Evolutionary conservation across 176 grass and related monocot genomes (phyloP), one percentile per base, ranked within the genome.

Genomic region (Aechmea fasciata): DNA sequence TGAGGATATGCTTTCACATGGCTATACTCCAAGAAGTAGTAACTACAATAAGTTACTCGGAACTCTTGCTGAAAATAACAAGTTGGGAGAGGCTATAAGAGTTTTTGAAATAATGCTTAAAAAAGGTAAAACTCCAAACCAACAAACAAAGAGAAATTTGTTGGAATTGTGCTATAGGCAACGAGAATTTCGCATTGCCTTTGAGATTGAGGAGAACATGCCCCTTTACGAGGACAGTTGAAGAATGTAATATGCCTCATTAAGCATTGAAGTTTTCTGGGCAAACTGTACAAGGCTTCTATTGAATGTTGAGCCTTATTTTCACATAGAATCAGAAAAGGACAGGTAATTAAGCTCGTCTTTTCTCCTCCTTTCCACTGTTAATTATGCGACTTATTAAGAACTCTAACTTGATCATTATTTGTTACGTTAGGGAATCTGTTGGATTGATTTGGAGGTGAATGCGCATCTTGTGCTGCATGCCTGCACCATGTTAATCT

Each of bases 1-100:
- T 63, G 77, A 72, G 18, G 77, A 80, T 69, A 84, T 84, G 66
- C 11, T 83, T 69, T 77, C 54, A 19, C 29, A 50, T 77, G 74
- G 65, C 41, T 77, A 77, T 77, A 50, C 53, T 24, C 65, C 74
- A 61, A 11, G 28, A 11, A 47, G 2, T 11, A 69, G 33, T 49
- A 57, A 68, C 26, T 69, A 15, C 52, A 22, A 68, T 48, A 76
- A 57, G 3, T 48, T 76, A 65, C 51, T 76, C 7, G 48, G 28
- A 15, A 3, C 23, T 68, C 65, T 76, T 11, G 52, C 64, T 59
- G 74, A 49, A 9, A 76, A 48, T 68, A 61, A 76, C 67, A 51
- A 52, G 49, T 57, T 76, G 28, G 20, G 51, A 12, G 65, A 68
- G 51, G 74, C 74, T 57, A 64, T 48, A 13, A 68, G 51, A 68